Evolutionary conservation across 2,329 filamentous ascomycete genomes (phyloP).

Genomic region (Aspergillus sp.): DNA sequence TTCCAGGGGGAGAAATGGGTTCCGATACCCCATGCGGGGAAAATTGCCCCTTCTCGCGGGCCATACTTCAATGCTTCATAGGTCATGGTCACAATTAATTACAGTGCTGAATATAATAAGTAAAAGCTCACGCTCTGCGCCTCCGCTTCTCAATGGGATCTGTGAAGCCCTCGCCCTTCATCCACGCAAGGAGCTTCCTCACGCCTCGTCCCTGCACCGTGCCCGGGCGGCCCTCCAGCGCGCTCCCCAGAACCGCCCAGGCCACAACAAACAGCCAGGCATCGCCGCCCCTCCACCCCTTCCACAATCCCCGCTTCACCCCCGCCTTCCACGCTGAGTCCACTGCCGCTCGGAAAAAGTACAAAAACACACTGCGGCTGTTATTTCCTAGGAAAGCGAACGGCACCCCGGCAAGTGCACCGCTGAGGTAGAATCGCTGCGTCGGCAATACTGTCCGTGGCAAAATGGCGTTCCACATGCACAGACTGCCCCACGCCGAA

Average conservation of each 20-base stretch:
- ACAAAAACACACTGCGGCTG: slow-evolving; percentile 68
- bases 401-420: slow-evolving; percentile 73
- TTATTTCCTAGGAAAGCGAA: slow-evolving; percentile 68
- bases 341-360: slow-evolving; percentile 73
- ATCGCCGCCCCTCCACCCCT: slow-evolving; percentile 77
- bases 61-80: neutral
- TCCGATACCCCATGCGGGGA: slow-evolving; percentile 6
- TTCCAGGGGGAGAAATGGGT: slow-evolving; percentile 13
- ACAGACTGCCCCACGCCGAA: slow-evolving; percentile 84
- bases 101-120: neutral
- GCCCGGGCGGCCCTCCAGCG: slow-evolving; percentile 70
- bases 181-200: slow-evolving; percentile 71
- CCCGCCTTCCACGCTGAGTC: slow-evolving; percentile 90
- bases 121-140: neutral
- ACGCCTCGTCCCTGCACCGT: slow-evolving; percentile 67
- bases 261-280: slow-evolving; percentile 79
- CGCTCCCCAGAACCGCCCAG: slow-evolving; percentile 72
- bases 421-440: slow-evolving; percentile 86
- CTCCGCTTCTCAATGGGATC: slow-evolving; percentile 58
- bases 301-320: slow-evolving; percentile 88
- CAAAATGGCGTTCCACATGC: slow-evolving; percentile 79
- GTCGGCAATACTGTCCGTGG: slow-evolving; percentile 73
- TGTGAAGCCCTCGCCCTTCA: slow-evolving; percentile 72
- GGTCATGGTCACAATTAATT: neutral
- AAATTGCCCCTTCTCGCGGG: slow-evolving; percentile 4